Base-by-base conservation (phyloP, 441 rosid genomes). In the Adansonia grandidieri region DNA sequence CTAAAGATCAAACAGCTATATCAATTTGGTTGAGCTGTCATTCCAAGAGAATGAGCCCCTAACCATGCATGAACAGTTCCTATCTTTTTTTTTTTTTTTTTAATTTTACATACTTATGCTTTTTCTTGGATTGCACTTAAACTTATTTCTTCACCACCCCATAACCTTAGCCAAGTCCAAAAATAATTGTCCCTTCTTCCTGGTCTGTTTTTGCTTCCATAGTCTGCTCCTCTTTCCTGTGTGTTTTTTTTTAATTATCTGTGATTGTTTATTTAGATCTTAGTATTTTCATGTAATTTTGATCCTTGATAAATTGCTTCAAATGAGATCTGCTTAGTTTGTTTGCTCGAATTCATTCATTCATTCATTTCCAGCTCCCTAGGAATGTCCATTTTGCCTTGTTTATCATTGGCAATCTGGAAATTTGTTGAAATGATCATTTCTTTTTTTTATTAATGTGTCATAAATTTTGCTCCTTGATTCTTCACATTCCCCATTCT, bases 11-110 rank as follows among this genome's bases (percentile, higher is more conserved):
- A 84, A 85, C 85, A 71, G 22, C 78, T 15, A 54, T 77, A 75
- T 89, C 92, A 84, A 61, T 81, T 82, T 75, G 66, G 89, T 84
- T 89, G 81, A 53, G 71, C 50, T 60, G 89, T 87, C 92, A 80
- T 45, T 69, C 54, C 22, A 22, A 44, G 61, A 75, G 69, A 79
- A 11, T 54, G 74, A 74, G 72, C 63, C 71, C 45, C 14, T 56
- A 67, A 72, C 68, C 71, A 66, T 24, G 37, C 66, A 40, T 58
- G 17, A 28, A 9, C 37, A 58, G 22, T 37, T 64, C 71, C 14
- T 44, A 19, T 57, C 40, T n/a, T 40, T 22, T 40, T 22, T 45
- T 61, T 60, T 24, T 22, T 3, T 28, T 28, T 28, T 28, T 61
- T 0, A 32, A 60, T 60, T 20, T 22, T 61, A 1, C 67, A 32